Evolutionary conservation across 2,329 filamentous ascomycete species (phyloP), one percentile per base, ranked within the genome.

Genomic region (Purpureocillium lavendulum): DNA sequence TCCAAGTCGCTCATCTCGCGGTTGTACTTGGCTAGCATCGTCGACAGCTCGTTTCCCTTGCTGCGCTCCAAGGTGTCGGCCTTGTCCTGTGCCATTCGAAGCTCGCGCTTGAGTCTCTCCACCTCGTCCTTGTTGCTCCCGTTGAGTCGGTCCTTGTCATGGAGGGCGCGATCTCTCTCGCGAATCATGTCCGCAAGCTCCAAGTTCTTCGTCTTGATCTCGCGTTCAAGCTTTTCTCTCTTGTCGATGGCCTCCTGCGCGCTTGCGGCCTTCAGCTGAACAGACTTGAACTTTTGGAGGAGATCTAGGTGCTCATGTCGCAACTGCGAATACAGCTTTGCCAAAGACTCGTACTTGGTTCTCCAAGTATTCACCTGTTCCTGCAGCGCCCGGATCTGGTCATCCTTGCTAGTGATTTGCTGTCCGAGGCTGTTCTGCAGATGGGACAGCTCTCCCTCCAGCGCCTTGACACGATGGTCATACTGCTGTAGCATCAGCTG

Each of bases 131-230:
- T 89, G 62, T 89, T 89, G 39, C 80, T 84, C 36, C 92, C 92
- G 38, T 72, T 78, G n/a, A 83, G 67, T 40, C 92, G 80, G 57
- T 98, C 92, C 60, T 89, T 87, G 46, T 98, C 92, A 56, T 97
- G 87, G 38, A 96, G 66, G 24, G 92, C 92, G 47, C 92, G 80
- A 57, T 98, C 92, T 51, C 92, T 77, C 67, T 98, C 92, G 33
- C 92, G 80, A 48, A 98, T 98, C 92, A 98, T 97, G 60, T 97
- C 88, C 26, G 92, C 92, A 45, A 98, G 67, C 62, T 98, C 92
- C n/a, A 98, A 70, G 58, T 98, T 98, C 77, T 98, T 98, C 24
- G 90, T 96, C 76, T 98, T 98, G 60, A 98, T 84, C 66, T 98
- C 92, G 28, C 90, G 84, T 67, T 97, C 88, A 38, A 98, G 74